These are phyloP conservation scores for Pythium biforme DNA, from an alignment of 352 stramenopile genomes.

Conservation along the genomic window DNA sequence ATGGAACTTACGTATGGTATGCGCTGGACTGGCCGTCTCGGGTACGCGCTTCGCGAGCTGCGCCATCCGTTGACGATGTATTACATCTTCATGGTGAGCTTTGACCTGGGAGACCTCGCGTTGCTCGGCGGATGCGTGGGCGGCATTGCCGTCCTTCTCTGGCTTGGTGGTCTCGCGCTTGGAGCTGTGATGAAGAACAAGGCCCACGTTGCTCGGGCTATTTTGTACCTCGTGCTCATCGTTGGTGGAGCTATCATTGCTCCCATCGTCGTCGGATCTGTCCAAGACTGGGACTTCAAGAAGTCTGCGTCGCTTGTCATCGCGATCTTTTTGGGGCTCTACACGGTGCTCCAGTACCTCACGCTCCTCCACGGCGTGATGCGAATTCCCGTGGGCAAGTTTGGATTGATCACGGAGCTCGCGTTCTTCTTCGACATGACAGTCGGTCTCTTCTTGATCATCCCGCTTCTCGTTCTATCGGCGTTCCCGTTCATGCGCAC, in stretches of 20 bases:
- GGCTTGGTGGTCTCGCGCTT: constrained; percentile 55
- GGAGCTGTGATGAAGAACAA: constrained; percentile 65
- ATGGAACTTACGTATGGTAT: constrained; percentile 61
- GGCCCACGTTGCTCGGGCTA: constrained; percentile 40
- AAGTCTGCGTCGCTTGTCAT: constrained; percentile 73
- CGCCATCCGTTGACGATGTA: constrained; percentile 83
- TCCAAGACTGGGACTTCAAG: constrained; percentile 56
- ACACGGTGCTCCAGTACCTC: constrained; percentile 74
- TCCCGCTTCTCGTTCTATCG: constrained; percentile 74
- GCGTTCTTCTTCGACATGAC: constrained; percentile 88
- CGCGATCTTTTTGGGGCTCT: constrained; percentile 71
- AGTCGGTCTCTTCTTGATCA: constrained; percentile 68
- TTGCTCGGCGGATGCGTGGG: constrained; percentile 61
- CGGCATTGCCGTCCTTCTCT: constrained; percentile 59
- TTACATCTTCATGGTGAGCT: constrained; percentile 76
- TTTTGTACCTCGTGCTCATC: constrained; percentile 74
- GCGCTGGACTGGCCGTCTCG: constrained; percentile 58
- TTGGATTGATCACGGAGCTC: constrained; percentile 70
- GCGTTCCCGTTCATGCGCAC: constrained; percentile 88
- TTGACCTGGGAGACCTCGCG: constrained; percentile 63
- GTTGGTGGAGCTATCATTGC: constrained; percentile 51
- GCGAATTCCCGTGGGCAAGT: constrained; percentile 56
- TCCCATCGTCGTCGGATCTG: constrained; percentile 61
- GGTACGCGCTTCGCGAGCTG: constrained; percentile 72
- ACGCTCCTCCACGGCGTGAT: constrained; percentile 71